phyloP scores from a whole-genome alignment of 1,284 basidiomycete species.

The Takashimella koratensis region DNA sequence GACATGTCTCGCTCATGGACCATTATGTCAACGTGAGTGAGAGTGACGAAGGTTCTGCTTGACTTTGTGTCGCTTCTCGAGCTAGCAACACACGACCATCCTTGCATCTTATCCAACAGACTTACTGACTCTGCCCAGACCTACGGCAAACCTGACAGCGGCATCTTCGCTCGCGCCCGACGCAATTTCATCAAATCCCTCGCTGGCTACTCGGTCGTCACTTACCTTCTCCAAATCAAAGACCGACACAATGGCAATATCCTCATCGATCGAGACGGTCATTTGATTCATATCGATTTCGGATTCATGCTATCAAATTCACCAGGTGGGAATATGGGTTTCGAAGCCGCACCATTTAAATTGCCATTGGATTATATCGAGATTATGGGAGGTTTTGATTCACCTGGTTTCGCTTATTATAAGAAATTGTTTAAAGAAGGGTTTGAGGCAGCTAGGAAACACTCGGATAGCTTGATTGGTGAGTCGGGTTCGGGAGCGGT shows the following conservation, averaged over 20 bases:
- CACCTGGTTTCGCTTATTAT: constrained; percentile 78
- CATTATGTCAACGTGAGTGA: constrained; percentile 77
- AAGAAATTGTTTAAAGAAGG: constrained; percentile 83
- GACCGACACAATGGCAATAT: constrained; percentile 99
- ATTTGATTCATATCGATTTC: constrained; percentile 83
- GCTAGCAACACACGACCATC: neutral
- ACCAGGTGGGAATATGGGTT: constrained; percentile 89
- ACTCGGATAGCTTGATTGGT: constrained; percentile 96
- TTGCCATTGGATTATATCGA: constrained; percentile 91
- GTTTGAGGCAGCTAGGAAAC: constrained; percentile 90
- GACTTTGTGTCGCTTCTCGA: neutral
- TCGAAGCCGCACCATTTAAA: constrained; percentile 99
- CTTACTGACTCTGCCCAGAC: too few relatives aligned
- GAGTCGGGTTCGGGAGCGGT: constrained; percentile 35
- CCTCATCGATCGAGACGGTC: constrained; percentile 88
- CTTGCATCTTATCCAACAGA: neutral
- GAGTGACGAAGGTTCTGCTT: neutral
- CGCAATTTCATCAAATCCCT: constrained; percentile 91
- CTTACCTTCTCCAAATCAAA: constrained; percentile 95
- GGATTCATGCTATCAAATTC: constrained; percentile 98
- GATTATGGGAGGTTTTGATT: constrained; percentile 83
- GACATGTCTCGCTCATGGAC: constrained; percentile 81
- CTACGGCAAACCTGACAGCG: constrained; percentile 82
- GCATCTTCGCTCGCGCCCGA: constrained; percentile 78
- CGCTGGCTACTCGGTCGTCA: constrained; percentile 91